Evolutionary conservation across 176 grass and related monocot species (phyloP).

Genomic region (Phragmites australis): DNA sequence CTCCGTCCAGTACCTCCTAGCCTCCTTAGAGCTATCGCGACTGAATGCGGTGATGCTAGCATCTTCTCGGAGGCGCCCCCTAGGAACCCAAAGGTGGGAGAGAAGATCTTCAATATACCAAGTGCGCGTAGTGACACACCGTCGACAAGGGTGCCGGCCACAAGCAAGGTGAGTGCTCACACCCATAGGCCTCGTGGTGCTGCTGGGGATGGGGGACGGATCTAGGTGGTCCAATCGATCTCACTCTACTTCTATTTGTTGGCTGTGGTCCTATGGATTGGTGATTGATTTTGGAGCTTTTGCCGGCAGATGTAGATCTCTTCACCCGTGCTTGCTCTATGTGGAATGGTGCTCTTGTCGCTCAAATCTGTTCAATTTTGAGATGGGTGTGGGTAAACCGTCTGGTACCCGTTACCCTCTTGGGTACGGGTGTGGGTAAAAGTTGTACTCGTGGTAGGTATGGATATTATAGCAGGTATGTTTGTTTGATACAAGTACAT

Average conservation of each 20-base stretch:
- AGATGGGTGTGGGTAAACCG: no score
- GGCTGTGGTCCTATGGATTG: not conserved
- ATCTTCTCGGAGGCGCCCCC: constrained; percentile 79
- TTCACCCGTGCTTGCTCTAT: not conserved
- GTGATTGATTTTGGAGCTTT: not conserved
- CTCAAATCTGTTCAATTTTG: constrained; percentile 38
- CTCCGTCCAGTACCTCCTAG: no score
- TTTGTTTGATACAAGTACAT: no score
- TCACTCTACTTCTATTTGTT: no score
- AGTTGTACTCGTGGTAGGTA: no score
- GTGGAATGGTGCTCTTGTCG: not conserved
- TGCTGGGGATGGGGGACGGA: no score
- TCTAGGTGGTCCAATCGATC: not conserved
- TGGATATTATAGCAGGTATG: no score
- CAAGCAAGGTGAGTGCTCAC: constrained; percentile 93
- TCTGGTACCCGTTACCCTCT: no score
- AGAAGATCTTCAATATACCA: constrained; percentile 96
- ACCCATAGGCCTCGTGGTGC: no score
- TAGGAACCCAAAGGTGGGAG: constrained; percentile 59
- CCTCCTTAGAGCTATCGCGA: no score
- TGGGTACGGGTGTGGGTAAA: no score
- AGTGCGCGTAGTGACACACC: constrained; percentile 96
- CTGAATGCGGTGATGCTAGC: constrained; percentile 70
- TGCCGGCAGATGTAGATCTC: not conserved
- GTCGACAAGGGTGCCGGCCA: constrained; percentile 80